Percentiles rank a stretch among this genome's conserved stretches.
These are phyloP conservation scores for Saccharomycopsis vini DNA, from an alignment of 805 yeast species.

Conservation along the genomic window DNA sequence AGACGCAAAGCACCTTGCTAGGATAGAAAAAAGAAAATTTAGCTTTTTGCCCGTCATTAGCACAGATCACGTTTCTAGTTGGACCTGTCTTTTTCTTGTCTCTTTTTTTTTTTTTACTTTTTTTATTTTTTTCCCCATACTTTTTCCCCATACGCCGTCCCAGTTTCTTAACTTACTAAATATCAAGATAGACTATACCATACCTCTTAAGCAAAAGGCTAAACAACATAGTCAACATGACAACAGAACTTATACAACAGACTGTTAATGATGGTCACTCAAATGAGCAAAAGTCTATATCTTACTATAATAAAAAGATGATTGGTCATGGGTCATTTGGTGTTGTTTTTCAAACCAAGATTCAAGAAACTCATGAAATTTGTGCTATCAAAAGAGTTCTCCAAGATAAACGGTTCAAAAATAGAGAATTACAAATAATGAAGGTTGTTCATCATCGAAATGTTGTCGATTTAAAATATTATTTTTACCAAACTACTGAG, in stretches of 20 bases:
- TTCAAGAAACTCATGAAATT: constrained; percentile 62
- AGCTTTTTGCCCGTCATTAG: too few relatives aligned
- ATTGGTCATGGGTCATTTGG: constrained; percentile 99
- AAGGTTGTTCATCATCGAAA: constrained; percentile 77
- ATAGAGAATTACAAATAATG: constrained; percentile 94
- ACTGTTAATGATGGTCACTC: constrained; percentile 65
- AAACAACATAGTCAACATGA: too few relatives aligned
- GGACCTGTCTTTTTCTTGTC: too few relatives aligned
- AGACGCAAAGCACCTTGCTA: too few relatives aligned
- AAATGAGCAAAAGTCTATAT: constrained; percentile 51
- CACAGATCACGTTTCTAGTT: too few relatives aligned
- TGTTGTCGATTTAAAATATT: constrained; percentile 80
- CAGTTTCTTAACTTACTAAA: too few relatives aligned
- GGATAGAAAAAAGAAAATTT: too few relatives aligned
- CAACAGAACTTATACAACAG: constrained; percentile 32
- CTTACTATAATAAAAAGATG: constrained; percentile 76
- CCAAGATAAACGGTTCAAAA: constrained; percentile 90
- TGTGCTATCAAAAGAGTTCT: constrained; percentile 95
- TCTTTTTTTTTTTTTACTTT: too few relatives aligned
- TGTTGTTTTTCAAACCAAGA: constrained; percentile 83
- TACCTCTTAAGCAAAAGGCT: too few relatives aligned
- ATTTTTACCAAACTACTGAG: constrained; percentile 68
- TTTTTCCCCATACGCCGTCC: too few relatives aligned
- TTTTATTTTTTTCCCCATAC: too few relatives aligned
- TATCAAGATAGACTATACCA: too few relatives aligned